Conservation (phyloP, 163 green algal genomes). For the Chlorella variabilis region DNA sequence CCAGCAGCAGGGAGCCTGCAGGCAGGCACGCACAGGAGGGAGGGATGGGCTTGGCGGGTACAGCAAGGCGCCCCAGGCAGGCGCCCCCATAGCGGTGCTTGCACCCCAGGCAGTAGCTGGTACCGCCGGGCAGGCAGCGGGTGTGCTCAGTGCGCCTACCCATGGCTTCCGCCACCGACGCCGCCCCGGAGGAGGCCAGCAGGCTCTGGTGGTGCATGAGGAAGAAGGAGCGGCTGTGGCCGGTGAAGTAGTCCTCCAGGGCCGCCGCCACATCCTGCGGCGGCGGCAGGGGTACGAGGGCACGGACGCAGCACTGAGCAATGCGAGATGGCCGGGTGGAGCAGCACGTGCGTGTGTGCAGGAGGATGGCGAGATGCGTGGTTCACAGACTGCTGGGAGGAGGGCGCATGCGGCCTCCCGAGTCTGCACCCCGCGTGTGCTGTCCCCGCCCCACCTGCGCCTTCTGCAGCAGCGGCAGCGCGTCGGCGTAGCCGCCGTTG, state of each 20-base stretch:
- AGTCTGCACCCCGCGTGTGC: too few species aligned
- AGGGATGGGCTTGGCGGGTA: background rate
- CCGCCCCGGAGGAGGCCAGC: background rate
- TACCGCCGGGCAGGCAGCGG: too few species aligned
- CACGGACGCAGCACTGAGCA: too few species aligned
- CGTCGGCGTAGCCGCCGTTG: conserved; percentile 24
- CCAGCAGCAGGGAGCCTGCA: background rate
- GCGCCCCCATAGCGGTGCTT: too few species aligned
- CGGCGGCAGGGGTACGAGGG: too few species aligned
- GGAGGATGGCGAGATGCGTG: too few species aligned
- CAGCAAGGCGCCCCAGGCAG: too few species aligned
- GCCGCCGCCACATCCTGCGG: conserved; percentile 1
- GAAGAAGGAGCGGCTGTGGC: conserved; percentile 20
- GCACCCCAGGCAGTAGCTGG: too few species aligned
- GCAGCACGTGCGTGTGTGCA: too few species aligned
- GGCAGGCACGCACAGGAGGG: background rate
- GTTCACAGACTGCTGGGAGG: too few species aligned
- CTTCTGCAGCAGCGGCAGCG: conserved; percentile 43
- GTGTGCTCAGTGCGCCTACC: background rate
- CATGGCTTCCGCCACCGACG: background rate
- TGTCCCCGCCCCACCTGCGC: conserved; percentile 21
- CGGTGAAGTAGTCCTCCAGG: conserved; percentile 24
- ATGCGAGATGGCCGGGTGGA: too few species aligned
- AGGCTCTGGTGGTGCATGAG: conserved; percentile 11
- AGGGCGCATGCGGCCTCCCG: too few species aligned